phyloP scores from a whole-genome alignment of 2,329 filamentous ascomycete genomes.

The Colletotrichum godetiae region DNA sequence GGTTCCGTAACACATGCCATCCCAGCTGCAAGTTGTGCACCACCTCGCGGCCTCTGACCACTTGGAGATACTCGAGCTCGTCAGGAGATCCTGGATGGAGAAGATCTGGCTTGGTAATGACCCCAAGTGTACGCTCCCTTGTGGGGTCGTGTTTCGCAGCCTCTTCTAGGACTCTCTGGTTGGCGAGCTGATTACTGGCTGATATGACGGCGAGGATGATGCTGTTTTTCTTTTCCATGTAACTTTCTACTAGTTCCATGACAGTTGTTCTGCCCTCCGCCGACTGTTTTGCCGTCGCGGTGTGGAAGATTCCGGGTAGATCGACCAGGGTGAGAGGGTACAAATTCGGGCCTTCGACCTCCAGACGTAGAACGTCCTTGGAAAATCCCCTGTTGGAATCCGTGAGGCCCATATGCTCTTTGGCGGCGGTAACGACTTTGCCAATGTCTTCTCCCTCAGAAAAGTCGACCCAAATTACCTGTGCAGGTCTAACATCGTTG shows the following conservation, averaged over 20 bases:
- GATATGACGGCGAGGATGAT: slow-evolving; percentile 68
- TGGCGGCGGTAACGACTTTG: slow-evolving; percentile 63
- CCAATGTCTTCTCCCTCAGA: slow-evolving; percentile 52
- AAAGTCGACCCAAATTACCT: slow-evolving; percentile 44
- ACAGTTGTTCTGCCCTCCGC: slow-evolving; percentile 45
- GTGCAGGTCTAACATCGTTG: slow-evolving; percentile 36
- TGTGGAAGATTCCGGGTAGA: slow-evolving; percentile 59
- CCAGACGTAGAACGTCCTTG: slow-evolving; percentile 57
- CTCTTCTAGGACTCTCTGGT: slow-evolving; percentile 62
- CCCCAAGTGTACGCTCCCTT: slow-evolving; percentile 61
- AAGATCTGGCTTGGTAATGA: slow-evolving; percentile 68
- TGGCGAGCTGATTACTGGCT: slow-evolving; percentile 60
- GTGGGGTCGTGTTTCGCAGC: slow-evolving; percentile 55
- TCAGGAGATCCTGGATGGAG: slow-evolving; percentile 50
- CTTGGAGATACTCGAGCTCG: slow-evolving; percentile 50
- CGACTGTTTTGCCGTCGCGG: slow-evolving; percentile 46
- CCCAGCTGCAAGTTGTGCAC: slow-evolving; percentile 52
- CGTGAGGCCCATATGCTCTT: slow-evolving; percentile 58
- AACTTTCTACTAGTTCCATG: slow-evolving; percentile 55
- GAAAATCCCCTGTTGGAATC: slow-evolving; percentile 50
- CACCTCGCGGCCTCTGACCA: slow-evolving; percentile 46
- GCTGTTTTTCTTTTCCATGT: slow-evolving; percentile 68
- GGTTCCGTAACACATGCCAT: slow-evolving; percentile 66
- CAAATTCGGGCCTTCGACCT: slow-evolving; percentile 55
- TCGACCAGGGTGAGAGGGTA: slow-evolving; percentile 65